Evolutionary conservation across 2,329 filamentous ascomycete genomes (phyloP).

Genomic region (Basipetospora chlamydospora): DNA sequence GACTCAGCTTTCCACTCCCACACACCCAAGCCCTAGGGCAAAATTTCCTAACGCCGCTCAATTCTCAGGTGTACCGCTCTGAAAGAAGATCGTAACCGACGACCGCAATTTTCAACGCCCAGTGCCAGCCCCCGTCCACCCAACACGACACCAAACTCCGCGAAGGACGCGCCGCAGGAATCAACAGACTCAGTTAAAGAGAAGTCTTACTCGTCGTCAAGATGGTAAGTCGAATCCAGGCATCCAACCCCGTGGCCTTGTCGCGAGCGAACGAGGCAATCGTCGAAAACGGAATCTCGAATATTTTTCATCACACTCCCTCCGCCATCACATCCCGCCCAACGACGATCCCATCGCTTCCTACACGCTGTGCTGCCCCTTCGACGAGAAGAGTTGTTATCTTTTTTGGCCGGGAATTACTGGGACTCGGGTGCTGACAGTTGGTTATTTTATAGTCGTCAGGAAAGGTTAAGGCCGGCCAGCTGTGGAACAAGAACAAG

Average conservation of each 20-base stretch:
- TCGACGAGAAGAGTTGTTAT: too few species aligned
- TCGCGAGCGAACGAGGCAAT: too few species aligned
- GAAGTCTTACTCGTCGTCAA: slow-evolving; percentile 5
- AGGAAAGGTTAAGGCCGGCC: slow-evolving; percentile 77
- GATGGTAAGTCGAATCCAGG: slow-evolving; percentile 3
- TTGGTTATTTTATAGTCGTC: slow-evolving; percentile 23
- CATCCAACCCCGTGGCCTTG: too few species aligned
- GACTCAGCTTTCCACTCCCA: not conserved
- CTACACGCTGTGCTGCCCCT: too few species aligned
- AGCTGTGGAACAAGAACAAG: slow-evolving; percentile 99
- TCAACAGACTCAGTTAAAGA: slow-evolving; percentile 1
- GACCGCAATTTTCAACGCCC: slow-evolving; percentile 7
- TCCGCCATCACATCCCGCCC: too few species aligned
- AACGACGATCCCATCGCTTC: too few species aligned
- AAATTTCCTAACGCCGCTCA: slow-evolving; percentile 3
- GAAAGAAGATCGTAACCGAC: slow-evolving; percentile 7
- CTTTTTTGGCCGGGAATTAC: too few species aligned
- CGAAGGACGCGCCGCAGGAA: too few species aligned
- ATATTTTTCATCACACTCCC: too few species aligned
- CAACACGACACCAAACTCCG: slow-evolving; percentile 5
- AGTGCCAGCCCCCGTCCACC: slow-evolving; percentile 15
- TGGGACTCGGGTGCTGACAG: slow-evolving; percentile 1
- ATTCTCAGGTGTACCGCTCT: slow-evolving; percentile 5
- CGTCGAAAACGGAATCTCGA: too few species aligned
- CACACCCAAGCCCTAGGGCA: slow-evolving; percentile 6